These are phyloP conservation scores for Penicillium cinerascens DNA, from an alignment of 495 filamentous ascomycete species.

Conservation along the genomic window DNA sequence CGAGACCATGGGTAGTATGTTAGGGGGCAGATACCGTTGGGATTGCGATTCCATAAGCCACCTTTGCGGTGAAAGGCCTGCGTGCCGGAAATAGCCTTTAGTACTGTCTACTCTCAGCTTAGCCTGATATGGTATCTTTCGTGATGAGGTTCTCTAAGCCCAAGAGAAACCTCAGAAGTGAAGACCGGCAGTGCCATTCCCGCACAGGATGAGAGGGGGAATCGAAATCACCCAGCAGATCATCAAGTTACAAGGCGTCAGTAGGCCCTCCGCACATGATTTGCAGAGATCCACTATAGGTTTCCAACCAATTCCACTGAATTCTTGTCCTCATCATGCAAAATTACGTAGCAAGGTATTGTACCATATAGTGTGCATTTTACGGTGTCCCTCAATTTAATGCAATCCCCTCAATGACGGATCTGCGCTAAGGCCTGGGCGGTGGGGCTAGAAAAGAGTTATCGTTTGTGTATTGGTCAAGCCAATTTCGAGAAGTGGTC, in stretches of 20 bases:
- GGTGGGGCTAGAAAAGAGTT: too few relatives aligned
- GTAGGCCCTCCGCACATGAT: neutral
- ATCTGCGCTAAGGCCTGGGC: too few relatives aligned
- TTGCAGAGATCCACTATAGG: neutral
- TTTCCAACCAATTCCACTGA: neutral
- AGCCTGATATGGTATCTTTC: neutral
- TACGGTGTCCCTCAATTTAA: too few relatives aligned
- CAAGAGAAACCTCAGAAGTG: neutral
- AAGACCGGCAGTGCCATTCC: neutral
- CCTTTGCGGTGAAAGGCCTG: too few relatives aligned
- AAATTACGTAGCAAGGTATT: neutral
- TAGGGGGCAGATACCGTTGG: too few relatives aligned
- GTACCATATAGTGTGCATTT: neutral
- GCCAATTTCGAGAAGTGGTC: neutral
- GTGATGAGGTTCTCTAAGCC: neutral
- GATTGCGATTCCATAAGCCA: too few relatives aligned
- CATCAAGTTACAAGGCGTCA: neutral
- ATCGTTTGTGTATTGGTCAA: neutral
- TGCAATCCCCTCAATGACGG: too few relatives aligned
- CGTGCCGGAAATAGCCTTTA: too few relatives aligned
- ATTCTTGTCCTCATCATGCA: neutral
- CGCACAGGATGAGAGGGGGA: conserved; percentile 1
- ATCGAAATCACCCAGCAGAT: neutral
- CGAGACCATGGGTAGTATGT: too few relatives aligned
- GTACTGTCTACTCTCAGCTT: too few relatives aligned